A percentile compares a stretch with the other conserved stretches of the same genome.
phyloP scores from a whole-genome alignment of 2,329 filamentous ascomycete genomes.

The Fusarium sp. region DNA sequence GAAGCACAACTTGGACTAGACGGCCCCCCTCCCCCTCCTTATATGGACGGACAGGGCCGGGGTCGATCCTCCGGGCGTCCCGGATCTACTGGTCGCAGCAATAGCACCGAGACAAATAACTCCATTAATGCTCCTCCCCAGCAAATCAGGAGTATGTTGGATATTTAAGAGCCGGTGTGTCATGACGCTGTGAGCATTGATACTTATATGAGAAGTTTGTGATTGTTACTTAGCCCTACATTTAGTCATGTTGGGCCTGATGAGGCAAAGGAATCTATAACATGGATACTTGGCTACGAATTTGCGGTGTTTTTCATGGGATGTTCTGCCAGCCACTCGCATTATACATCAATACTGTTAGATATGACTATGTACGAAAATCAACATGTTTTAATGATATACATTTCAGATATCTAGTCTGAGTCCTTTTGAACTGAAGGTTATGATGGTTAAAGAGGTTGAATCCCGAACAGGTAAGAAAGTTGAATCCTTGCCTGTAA shows the following conservation, averaged over 20 bases:
- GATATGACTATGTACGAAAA: conserved; percentile 24
- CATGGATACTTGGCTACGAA: conserved; percentile 13
- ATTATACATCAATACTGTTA: not conserved
- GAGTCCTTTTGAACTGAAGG: not conserved
- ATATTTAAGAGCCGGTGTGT: conserved; percentile 51
- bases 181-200: not conserved
- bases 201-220: not conserved
- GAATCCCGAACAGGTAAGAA: not conserved
- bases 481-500: not conserved
- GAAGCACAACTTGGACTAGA: conserved; percentile 54
- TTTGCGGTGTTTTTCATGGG: not conserved
- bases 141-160: conserved; percentile 67
- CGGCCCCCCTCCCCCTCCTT: conserved; percentile 55
- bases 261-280: conserved; percentile 13
- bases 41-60: conserved; percentile 44
- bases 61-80: conserved; percentile 37
- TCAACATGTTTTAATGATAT: conserved; percentile 24
- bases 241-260: conserved; percentile 12
- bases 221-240: conserved; percentile 4
- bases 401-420: not conserved
- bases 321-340: not conserved
- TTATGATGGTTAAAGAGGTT: not conserved
- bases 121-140: conserved; percentile 61
- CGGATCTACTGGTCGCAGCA: conserved; percentile 51
- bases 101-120: conserved; percentile 57